Base-by-base conservation (phyloP, 495 filamentous ascomycete genomes). In the Sordaria brevicollis region DNA sequence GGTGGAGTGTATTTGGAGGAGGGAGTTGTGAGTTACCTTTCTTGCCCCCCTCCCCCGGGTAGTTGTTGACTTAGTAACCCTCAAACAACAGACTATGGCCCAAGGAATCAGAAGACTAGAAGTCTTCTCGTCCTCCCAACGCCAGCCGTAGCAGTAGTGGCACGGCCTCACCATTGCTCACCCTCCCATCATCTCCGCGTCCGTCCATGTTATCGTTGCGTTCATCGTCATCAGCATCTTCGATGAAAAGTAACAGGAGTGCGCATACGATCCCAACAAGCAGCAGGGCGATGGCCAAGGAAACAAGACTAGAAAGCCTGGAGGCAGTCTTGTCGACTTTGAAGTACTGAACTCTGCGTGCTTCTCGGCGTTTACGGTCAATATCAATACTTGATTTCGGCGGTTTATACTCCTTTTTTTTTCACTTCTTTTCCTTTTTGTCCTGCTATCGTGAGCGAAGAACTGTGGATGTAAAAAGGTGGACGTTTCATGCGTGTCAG, bases 1-100 rank as follows among this genome's bases (percentile, higher is more conserved):
- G 92, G 69, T 92, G 67, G 79, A 87, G 1, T 90, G 91, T 21
- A 83, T 96, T 38, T 76, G 85, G 67, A 74, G 81, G 54, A 87
- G 83, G 71, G 84, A 93, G 71, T 37, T 79, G 77, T 77, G 25
- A 68, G 74, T 73, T n/a, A 9, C 67, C 10, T 35, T 5, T 31
- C 8, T 29, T 62, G 25, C 65, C 65, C 11, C 35, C 8, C 8
- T n/a, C n/a, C n/a, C n/a, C n/a, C n/a, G n/a, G n/a, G n/a, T n/a
- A n/a, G n/a, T n/a, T n/a, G n/a, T n/a, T n/a, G n/a, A n/a, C n/a
- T n/a, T n/a, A n/a, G n/a, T n/a, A n/a, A 31, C 34, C 15, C 36
- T 25, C 36, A 21, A 19, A 19, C 13, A 67, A 68, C 38, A 76
- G 75, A 17, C 70, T 79, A 5, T 79, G 77, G 77, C 77, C 77